These are phyloP conservation scores for Aspergillus ellipticus DNA, from an alignment of 495 filamentous ascomycete species.

Conservation along the genomic window DNA sequence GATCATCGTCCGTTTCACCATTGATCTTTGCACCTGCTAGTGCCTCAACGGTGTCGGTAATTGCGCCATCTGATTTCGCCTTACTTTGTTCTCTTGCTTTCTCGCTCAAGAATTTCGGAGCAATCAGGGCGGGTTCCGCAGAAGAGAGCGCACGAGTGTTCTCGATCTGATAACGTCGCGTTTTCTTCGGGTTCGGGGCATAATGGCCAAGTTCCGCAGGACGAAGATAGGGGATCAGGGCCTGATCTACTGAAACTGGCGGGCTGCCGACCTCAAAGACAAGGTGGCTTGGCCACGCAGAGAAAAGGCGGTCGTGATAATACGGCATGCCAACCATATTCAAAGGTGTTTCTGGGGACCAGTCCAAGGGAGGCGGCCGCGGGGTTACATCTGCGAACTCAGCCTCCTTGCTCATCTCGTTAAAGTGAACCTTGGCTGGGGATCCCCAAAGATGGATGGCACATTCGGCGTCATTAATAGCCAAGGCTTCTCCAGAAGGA, in stretches of 20 bases:
- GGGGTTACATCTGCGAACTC: conserved; percentile 68
- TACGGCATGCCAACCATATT: conserved; percentile 88
- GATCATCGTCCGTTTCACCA: conserved; percentile 62
- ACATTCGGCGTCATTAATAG: conserved; percentile 72
- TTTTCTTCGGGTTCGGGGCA: conserved; percentile 72
- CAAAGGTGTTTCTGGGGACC: conserved; percentile 73
- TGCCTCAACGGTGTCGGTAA: conserved; percentile 61
- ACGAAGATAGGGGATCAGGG: conserved; percentile 62
- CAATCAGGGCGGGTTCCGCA: conserved; percentile 53
- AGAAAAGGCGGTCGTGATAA: conserved; percentile 82
- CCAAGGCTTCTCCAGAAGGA: conserved; percentile 84
- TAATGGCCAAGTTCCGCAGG: conserved; percentile 67
- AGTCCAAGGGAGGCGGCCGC: conserved; percentile 52
- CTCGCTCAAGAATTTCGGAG: conserved; percentile 90
- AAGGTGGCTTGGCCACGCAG: conserved; percentile 82
- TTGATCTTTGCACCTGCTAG: conserved; percentile 58
- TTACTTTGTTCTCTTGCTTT: conserved; percentile 68
- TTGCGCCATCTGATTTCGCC: conserved; percentile 47
- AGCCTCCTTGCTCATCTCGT: conserved; percentile 72
- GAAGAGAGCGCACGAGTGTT: conserved; percentile 56
- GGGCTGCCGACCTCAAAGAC: conserved; percentile 80
- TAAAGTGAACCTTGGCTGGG: conserved; percentile 82
- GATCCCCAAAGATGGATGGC: conserved; percentile 89
- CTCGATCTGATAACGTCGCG: conserved; percentile 77
- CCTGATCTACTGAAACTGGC: conserved; percentile 71